phyloP scores from a whole-genome alignment of 495 filamentous ascomycete species.

The Immersiella caudata region DNA sequence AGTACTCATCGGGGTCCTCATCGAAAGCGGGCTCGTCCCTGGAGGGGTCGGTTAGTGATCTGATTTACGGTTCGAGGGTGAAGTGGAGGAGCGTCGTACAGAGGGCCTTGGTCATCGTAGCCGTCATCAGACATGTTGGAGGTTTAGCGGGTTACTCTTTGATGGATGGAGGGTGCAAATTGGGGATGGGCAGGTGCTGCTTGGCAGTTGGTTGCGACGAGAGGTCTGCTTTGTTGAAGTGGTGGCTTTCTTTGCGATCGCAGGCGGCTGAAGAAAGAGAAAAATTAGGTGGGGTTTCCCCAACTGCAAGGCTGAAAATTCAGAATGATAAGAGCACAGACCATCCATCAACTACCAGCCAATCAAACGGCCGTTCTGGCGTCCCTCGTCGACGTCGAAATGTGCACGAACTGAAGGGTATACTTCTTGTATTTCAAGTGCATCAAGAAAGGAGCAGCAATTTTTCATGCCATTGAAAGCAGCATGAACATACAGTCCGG shows the following conservation, averaged over 20 bases:
- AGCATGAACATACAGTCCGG: too few relatives aligned
- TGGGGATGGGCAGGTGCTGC: not conserved
- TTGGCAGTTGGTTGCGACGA: not conserved
- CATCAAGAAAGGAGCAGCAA: too few relatives aligned
- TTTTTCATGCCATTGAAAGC: too few relatives aligned
- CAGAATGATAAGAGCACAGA: not conserved
- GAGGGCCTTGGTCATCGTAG: conserved; percentile 53
- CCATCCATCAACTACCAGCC: not conserved
- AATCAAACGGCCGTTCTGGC: not conserved
- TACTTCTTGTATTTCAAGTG: too few relatives aligned
- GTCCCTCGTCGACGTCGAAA: not conserved
- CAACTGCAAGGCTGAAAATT: conserved; percentile 22
- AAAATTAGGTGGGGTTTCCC: conserved; percentile 35
- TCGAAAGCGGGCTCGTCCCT: conserved; percentile 60
- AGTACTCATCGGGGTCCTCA: conserved; percentile 59
- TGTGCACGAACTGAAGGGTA: not conserved
- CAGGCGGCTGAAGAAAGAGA: conserved; percentile 28
- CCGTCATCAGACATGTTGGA: conserved; percentile 82
- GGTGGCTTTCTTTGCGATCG: conserved; percentile 1
- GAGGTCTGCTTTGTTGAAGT: conserved; percentile 18
- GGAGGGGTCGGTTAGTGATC: conserved; percentile 8
- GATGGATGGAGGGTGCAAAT: not conserved
- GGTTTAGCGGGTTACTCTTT: not conserved
- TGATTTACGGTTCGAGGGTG: not conserved
- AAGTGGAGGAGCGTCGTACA: conserved; percentile 35